Evolutionary conservation across 768 basidiomycete genomes (phyloP), one percentile per base, ranked within the genome.

Genomic region (Psilocybe cyanescens): DNA sequence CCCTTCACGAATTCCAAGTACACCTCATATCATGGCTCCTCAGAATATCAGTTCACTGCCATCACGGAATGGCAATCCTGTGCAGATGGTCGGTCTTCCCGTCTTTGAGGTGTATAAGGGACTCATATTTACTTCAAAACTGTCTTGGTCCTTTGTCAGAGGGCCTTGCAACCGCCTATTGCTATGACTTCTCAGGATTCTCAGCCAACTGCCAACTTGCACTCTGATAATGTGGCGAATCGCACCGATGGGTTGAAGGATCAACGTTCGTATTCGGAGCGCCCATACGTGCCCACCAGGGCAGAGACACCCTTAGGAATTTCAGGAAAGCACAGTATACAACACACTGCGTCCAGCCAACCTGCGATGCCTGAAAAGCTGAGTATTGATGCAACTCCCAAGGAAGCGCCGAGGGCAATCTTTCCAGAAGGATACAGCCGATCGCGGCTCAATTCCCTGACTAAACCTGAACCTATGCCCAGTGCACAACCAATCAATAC

Each of bases 41-140:
- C 60, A 55, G 50, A n/a, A 37, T 16, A 19, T 9, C 19, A 44
- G n/a, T 47, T 54, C 47, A 19, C 53, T 58, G 9, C 39, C 56
- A 6, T 45, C 48, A 39, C 55, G 59, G 31, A 60, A 39, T 47
- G 50, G 31, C 8, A 24, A 19, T 8, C 35, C 16, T 9, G 11
- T 30, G 16, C 57, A 62, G 37, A 50, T 41, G 52, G 61, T 62
- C 51, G 30, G 61, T 62, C 31, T 41, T 50, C 35, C n/a, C 16
- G 6, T 24, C 37, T 58, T 47, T 28, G 11, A 12, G n/a, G 48
- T 39, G 35, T 28, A 30, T 58, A 48, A 41, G 41, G n/a, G 33
- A 39, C 41, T 44, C 14, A 44, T n/a, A n/a, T 44, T 16, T 37
- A 28, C 29, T 41, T 47, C 8, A 14, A 51, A 58, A 37, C 11